phyloP scores from a whole-genome alignment of 2,329 filamentous ascomycete genomes.

The Apiospora malaysiana region DNA sequence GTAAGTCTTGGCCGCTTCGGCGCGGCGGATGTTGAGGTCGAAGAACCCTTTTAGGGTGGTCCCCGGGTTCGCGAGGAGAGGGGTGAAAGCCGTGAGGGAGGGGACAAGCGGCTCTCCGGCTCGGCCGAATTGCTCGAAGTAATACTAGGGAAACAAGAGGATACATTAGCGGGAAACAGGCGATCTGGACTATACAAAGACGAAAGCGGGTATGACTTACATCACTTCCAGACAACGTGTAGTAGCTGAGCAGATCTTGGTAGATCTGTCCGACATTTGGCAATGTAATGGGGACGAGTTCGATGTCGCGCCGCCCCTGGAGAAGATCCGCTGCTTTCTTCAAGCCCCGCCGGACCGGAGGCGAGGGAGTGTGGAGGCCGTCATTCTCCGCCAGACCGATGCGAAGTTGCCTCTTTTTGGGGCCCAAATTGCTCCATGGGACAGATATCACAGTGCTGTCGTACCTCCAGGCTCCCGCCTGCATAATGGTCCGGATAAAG shows the following conservation, averaged over 20 bases:
- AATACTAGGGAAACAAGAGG: background rate
- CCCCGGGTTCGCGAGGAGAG: conserved; percentile 29
- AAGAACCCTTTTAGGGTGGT: background rate
- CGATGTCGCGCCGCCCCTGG: background rate
- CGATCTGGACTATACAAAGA: background rate
- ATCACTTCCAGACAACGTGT: background rate
- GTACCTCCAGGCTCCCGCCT: conserved; percentile 55
- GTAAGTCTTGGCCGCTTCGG: background rate
- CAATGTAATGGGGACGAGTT: background rate
- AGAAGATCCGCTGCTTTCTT: background rate
- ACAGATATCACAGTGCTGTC: conserved; percentile 61
- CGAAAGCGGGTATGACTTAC: background rate
- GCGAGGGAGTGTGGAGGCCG: background rate
- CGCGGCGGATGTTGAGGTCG: conserved; percentile 8
- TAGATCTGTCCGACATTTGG: background rate
- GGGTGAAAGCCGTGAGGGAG: conserved; percentile 55
- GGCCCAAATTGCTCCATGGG: conserved; percentile 54
- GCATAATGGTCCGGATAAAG: conserved; percentile 53
- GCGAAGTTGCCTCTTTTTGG: conserved; percentile 52
- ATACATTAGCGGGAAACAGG: background rate
- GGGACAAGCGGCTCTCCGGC: conserved; percentile 56
- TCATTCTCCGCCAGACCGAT: conserved; percentile 50
- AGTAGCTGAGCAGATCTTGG: background rate
- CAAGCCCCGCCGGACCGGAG: background rate
- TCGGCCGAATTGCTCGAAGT: background rate